Conservation (phyloP, 2,329 filamentous ascomycete genomes). For the Herpotrichia juniperi region DNA sequence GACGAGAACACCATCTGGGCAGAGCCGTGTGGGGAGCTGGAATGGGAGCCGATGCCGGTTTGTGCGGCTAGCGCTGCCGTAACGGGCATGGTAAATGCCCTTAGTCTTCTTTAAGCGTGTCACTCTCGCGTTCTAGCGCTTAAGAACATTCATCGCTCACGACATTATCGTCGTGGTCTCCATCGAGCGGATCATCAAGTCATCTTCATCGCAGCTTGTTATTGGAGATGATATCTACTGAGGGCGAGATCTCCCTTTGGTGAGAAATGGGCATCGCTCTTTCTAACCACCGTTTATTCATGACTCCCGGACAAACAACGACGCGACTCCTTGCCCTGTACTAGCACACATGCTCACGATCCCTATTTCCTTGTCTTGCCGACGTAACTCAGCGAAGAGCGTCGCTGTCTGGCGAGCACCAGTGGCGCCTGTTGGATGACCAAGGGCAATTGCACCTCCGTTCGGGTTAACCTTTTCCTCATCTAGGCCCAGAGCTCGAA, state of each 20-base stretch:
- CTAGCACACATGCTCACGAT: conserved; percentile 83
- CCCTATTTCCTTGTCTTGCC: conserved; percentile 75
- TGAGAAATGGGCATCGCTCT: too few relatives aligned
- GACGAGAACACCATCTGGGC: conserved; percentile 3
- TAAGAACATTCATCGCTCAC: neutral
- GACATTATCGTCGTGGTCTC: neutral
- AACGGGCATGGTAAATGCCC: neutral
- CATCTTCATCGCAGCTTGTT: neutral
- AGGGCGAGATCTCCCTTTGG: neutral
- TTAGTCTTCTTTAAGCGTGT: neutral
- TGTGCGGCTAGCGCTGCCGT: conserved; percentile 5
- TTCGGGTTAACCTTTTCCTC: conserved; percentile 79
- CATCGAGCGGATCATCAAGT: neutral
- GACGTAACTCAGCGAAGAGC: conserved; percentile 69
- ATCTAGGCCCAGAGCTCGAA: conserved; percentile 68
- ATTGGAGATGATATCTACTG: neutral
- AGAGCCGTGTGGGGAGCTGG: conserved; percentile 38
- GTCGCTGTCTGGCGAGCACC: conserved; percentile 84
- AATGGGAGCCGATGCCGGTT: conserved; percentile 10
- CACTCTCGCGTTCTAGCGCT: neutral
- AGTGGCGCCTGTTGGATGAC: conserved; percentile 78
- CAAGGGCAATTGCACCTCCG: conserved; percentile 81
- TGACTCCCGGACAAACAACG: conserved; percentile 38
- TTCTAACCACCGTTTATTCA: conserved; percentile 7
- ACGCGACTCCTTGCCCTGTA: conserved; percentile 39